Evolutionary conservation across 2,329 filamentous ascomycete genomes (phyloP).

Genomic region (Aspergillus pseudoglaucus): DNA sequence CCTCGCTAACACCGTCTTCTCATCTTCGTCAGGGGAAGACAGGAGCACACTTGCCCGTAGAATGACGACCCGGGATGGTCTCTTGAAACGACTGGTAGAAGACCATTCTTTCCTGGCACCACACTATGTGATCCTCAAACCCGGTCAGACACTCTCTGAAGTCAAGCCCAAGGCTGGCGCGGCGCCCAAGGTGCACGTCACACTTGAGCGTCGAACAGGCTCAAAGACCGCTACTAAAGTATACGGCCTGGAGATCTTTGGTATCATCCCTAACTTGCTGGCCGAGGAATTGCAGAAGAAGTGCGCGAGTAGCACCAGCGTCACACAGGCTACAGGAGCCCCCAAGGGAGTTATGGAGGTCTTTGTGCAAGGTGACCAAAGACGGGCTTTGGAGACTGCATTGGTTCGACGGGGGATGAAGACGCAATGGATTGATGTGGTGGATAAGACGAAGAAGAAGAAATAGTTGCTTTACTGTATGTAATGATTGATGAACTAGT

Average conservation of each 20-base stretch:
- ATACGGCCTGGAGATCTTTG: slow-evolving; percentile 55
- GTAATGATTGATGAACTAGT: too few relatives aligned
- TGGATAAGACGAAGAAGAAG: slow-evolving; percentile 64
- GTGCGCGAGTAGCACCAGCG: slow-evolving; percentile 62
- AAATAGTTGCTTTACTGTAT: slow-evolving; percentile 31
- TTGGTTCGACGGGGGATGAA: slow-evolving; percentile 54
- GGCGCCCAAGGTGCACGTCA: slow-evolving; percentile 54
- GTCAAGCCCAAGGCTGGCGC: slow-evolving; percentile 57
- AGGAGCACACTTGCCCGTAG: slow-evolving; percentile 52
- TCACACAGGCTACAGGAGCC: slow-evolving; percentile 55
- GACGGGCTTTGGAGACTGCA: slow-evolving; percentile 53
- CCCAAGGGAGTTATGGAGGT: slow-evolving; percentile 61
- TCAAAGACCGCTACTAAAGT: slow-evolving; percentile 62
- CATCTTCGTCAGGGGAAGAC: slow-evolving; percentile 48
- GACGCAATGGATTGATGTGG: slow-evolving; percentile 55
- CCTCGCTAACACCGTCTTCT: slow-evolving; percentile 56
- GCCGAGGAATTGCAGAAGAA: slow-evolving; percentile 62
- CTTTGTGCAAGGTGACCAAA: slow-evolving; percentile 62
- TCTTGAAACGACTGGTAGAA: slow-evolving; percentile 54
- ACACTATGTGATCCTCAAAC: slow-evolving; percentile 51
- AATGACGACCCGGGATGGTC: slow-evolving; percentile 52
- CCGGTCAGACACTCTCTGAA: slow-evolving; percentile 31
- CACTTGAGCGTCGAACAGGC: slow-evolving; percentile 58
- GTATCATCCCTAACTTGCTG: slow-evolving; percentile 53
- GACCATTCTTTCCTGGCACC: slow-evolving; percentile 44